phyloP scores from a whole-genome alignment of 202 grass and related monocot genomes.

The Digitaria exilis region DNA sequence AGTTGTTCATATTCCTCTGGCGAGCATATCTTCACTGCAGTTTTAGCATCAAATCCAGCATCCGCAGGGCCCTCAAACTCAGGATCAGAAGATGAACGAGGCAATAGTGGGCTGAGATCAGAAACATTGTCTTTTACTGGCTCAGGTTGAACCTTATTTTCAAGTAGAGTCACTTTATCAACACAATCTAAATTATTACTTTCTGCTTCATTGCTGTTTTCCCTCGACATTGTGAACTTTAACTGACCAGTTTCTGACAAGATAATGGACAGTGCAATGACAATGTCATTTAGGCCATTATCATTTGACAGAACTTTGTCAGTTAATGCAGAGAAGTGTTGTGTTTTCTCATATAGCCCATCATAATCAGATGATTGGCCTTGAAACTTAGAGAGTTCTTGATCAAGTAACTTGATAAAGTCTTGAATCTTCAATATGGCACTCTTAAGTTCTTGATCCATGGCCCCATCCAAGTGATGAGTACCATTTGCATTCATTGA shows the following conservation, averaged over 20 bases:
- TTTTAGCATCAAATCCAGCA: constrained; percentile 54
- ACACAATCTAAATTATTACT: constrained; percentile 85
- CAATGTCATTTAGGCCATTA: constrained; percentile 57
- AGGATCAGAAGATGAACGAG: constrained; percentile 62
- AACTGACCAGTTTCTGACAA: constrained; percentile 78
- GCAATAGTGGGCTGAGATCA: constrained; percentile 35
- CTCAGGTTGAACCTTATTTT: constrained; percentile 83
- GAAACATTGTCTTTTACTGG: constrained; percentile 48
- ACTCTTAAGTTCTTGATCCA: constrained; percentile 63
- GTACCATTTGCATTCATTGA: constrained; percentile 43
- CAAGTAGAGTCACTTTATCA: constrained; percentile 97
- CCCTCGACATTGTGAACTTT: constrained; percentile 54
- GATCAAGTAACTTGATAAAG: constrained; percentile 76
- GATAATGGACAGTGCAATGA: constrained; percentile 61
- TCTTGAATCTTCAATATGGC: constrained; percentile 83
- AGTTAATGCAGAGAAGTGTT: constrained; percentile 61
- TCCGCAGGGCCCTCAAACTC: constrained; percentile 65
- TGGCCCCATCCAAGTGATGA: constrained; percentile 33
- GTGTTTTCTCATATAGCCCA: constrained; percentile 70
- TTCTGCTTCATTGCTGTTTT: constrained; percentile 68
- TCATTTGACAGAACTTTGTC: constrained; percentile 65
- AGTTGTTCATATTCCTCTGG: constrained; percentile 69
- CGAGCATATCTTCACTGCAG: constrained; percentile 41
- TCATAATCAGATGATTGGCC: constrained; percentile 55
- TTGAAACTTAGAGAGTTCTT: constrained; percentile 66